These are phyloP conservation scores for Cladophialophora bantiana DNA, from an alignment of 2,329 filamentous ascomycete genomes.

Conservation along the genomic window DNA sequence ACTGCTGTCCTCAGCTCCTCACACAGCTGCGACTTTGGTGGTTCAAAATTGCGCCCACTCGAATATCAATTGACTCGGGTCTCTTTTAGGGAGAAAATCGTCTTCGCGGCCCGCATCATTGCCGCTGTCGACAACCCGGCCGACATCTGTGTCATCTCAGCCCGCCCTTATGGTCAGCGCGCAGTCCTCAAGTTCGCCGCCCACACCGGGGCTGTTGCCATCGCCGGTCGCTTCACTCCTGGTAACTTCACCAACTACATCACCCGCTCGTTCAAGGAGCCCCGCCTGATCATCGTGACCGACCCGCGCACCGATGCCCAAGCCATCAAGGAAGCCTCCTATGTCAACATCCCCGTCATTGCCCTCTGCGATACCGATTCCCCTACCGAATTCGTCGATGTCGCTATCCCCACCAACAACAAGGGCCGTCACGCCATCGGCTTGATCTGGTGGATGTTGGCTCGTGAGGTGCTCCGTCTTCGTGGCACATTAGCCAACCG, in stretches of 20 bases:
- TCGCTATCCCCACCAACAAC: conserved; percentile 99
- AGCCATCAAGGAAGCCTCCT: conserved; percentile 99
- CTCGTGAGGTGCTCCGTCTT: conserved; percentile 98
- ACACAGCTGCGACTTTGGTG: not conserved
- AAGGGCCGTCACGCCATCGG: conserved; percentile 99
- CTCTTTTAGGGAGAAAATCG: conserved; percentile 90
- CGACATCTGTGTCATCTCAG: conserved; percentile 99
- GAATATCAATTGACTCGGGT: conserved; percentile 18
- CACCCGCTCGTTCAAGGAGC: conserved; percentile 99
- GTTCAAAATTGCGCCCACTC: not conserved
- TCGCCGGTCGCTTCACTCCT: conserved; percentile 99
- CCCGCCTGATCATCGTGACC: conserved; percentile 98
- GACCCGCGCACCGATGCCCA: conserved; percentile 99
- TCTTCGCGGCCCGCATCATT: conserved; percentile 98
- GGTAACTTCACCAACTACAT: conserved; percentile 99
- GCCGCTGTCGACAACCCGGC: conserved; percentile 99
- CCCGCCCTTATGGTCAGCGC: conserved; percentile 99
- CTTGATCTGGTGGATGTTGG: conserved; percentile 99
- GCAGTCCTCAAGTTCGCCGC: conserved; percentile 99
- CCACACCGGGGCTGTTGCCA: conserved; percentile 97
- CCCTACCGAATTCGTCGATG: conserved; percentile 98
- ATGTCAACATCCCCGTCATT: conserved; percentile 99
- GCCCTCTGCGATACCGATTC: conserved; percentile 99
- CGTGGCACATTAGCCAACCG: conserved; percentile 95
- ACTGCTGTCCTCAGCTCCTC: conserved; percentile 3